Evolutionary conservation across 495 filamentous ascomycete species (phyloP).

Genomic region (Apodospora peruviana): DNA sequence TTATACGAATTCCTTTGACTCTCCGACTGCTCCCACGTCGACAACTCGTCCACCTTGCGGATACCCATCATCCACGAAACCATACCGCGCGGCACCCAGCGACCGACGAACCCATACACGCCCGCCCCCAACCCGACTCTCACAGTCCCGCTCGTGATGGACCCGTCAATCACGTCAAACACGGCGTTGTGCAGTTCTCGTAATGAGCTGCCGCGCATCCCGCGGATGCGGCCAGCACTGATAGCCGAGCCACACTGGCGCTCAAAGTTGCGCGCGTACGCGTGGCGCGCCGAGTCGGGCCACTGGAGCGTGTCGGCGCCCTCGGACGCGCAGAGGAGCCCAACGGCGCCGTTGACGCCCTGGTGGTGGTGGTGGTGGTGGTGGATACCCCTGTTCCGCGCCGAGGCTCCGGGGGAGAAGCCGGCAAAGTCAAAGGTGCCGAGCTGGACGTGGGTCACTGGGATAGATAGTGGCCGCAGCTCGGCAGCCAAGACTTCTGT

Average conservation of each 20-base stretch:
- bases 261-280: constrained; percentile 54
- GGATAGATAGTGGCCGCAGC: constrained; percentile 61
- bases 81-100: constrained; percentile 70
- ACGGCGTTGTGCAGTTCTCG: constrained; percentile 77
- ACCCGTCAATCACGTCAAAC: constrained; percentile 70
- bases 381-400: constrained; percentile 28
- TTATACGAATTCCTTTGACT: too few relatives aligned
- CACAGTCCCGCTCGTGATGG: constrained; percentile 45
- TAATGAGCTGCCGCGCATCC: constrained; percentile 58
- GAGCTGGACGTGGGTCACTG: constrained; percentile 77
- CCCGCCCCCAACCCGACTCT: constrained; percentile 76
- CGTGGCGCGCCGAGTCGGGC: constrained; percentile 48
- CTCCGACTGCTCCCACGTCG: constrained; percentile 34
- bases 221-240: constrained; percentile 36
- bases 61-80: constrained; percentile 89
- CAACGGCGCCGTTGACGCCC: not conserved
- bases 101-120: constrained; percentile 80
- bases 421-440: constrained; percentile 71
- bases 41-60: constrained; percentile 44
- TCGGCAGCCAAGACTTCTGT: constrained; percentile 70
- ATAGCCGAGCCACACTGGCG: constrained; percentile 42
- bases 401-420: constrained; percentile 34
- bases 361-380: constrained; percentile 3
- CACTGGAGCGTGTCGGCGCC: constrained; percentile 61
- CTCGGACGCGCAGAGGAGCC: constrained; percentile 26